Base-by-base conservation (phyloP, 768 basidiomycete species). In the Boletus fagicola region DNA sequence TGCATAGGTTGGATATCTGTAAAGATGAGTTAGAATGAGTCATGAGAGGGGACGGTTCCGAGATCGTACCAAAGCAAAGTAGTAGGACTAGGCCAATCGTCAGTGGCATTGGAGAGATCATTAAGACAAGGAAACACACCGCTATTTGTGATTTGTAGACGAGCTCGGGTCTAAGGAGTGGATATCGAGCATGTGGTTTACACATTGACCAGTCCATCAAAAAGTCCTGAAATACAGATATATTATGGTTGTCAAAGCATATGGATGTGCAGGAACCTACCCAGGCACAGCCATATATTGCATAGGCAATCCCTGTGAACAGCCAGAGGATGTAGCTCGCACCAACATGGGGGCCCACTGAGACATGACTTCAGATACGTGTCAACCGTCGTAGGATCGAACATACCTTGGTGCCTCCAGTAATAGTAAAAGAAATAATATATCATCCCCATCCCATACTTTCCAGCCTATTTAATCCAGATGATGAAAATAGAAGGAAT, bases 161-260 rank as follows among this genome's bases (percentile, higher is more conserved):
- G 33, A 95, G 73, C 44, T 96, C 91, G 3, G 75, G 69, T 15
- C 95, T 83, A 1, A 98, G 79, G 35, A 91, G 73, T 13, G 75
- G 80, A 61, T 88, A 77, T 58, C 66, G 76, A 3, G 77, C 76
- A 52, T 77, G 84, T 3, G 79, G 76, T 55, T 82, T 78, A 33
- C 91, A 75, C 28, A 98, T 65, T 0, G 92, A 93, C 94, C 95
- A 98, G 70, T 98, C 94, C 85, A 96, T 91, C n/a, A 90, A 68
- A 33, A 94, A 73, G 67, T 96, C 93, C 92, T 91, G 61, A 40
- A 38, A 42, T 36, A n/a, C 35, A 54, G 5, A 8, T n/a, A 26
- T 33, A 38, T 44, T 11, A 44, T 8, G 30, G 22, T 3, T 9
- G 3, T 47, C 16, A 3, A 30, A 24, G 9, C 7, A 10, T 26